phyloP scores from a whole-genome alignment of 2,329 filamentous ascomycete genomes.

The Zymoseptoria passerinii region DNA sequence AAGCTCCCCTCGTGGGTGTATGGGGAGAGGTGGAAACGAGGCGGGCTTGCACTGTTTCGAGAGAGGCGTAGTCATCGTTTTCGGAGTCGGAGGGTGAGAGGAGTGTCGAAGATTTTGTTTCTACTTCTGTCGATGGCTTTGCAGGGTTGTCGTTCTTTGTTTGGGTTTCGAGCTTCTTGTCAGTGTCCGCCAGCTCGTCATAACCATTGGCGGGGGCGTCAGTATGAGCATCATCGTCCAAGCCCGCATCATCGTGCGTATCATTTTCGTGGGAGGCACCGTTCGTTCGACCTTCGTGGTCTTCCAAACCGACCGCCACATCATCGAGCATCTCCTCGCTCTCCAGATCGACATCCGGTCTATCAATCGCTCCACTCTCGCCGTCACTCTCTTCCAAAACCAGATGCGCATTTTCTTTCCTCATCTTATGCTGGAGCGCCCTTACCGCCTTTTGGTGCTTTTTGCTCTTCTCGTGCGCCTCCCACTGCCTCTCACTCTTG shows the following conservation, averaged over 20 bases:
- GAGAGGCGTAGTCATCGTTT: constrained; percentile 38
- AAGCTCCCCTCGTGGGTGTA: constrained; percentile 1
- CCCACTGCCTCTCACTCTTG: constrained; percentile 85
- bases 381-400: constrained; percentile 33
- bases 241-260: neutral
- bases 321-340: constrained; percentile 21
- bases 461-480: constrained; percentile 91
- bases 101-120: neutral
- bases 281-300: constrained; percentile 10
- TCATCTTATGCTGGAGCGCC: constrained; percentile 73
- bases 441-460: constrained; percentile 86
- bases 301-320: constrained; percentile 18
- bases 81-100: constrained; percentile 10
- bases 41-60: constrained; percentile 34
- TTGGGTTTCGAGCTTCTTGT: neutral
- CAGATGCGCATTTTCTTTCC: constrained; percentile 62
- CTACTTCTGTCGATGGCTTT: neutral
- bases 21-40: constrained; percentile 22
- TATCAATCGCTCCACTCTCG: constrained; percentile 24
- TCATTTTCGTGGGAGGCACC: neutral
- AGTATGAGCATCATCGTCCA: constrained; percentile 1
- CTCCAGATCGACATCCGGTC: constrained; percentile 26
- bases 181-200: constrained; percentile 1
- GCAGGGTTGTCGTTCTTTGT: neutral
- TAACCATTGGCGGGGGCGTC: constrained; percentile 1